Conservation (phyloP, 139 green algal genomes). For the Chlorella ohadii region DNA sequence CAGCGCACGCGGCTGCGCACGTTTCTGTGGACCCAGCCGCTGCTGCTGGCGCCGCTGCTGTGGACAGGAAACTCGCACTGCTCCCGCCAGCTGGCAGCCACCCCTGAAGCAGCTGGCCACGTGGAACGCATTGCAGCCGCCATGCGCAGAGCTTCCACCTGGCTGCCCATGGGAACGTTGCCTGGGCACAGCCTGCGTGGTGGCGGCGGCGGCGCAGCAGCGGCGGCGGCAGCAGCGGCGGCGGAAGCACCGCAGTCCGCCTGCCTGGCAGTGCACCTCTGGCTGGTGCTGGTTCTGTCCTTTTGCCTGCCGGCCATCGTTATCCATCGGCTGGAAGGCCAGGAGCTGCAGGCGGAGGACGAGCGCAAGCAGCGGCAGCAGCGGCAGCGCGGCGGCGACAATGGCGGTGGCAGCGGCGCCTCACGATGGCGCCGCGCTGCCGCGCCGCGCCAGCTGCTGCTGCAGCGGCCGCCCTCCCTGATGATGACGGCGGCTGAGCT, state of each 20-base stretch:
- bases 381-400: not conserved
- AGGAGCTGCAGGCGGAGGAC: not conserved
- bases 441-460: not conserved
- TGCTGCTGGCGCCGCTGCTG: constrained; percentile 12
- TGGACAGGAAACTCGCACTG: not conserved
- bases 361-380: not conserved
- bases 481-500: not conserved
- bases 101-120: not conserved
- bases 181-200: not conserved
- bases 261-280: constrained; percentile 4
- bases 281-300: not conserved
- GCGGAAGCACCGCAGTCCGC: not conserved
- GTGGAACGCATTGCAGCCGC: not conserved
- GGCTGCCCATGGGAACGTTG: not conserved
- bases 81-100: not conserved
- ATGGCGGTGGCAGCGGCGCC: not conserved
- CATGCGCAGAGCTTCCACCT: not conserved
- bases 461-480: not conserved
- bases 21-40: constrained; percentile 1
- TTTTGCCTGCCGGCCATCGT: constrained; percentile 2
- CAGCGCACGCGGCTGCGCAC: constrained; percentile 12
- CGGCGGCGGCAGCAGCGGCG: not conserved
- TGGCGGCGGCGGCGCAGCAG: not conserved
- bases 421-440: not conserved
- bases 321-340: not conserved